Base-by-base conservation (phyloP, 2,329 filamentous ascomycete species). In the Clonostachys rosea region DNA sequence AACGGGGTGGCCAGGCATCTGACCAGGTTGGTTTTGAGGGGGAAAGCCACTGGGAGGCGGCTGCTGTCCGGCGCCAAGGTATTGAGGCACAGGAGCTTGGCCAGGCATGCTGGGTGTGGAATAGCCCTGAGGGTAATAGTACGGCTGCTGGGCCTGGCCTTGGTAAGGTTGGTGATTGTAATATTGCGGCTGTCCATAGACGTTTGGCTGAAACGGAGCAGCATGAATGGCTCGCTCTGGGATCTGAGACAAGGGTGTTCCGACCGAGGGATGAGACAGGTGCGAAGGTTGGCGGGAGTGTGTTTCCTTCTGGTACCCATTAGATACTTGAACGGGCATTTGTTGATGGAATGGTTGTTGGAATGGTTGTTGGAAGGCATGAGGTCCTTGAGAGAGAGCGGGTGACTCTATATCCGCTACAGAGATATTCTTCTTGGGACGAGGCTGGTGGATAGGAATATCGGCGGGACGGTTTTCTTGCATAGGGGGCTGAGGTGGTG, bases 291-390 rank as follows among this genome's bases (percentile, higher is more conserved):
- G 81, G 24, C 86, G 83, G 17, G 74, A 71, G 59, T 91, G 87
- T 20, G 78, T 66, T 49, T 87, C 70, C 39, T 83, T 75, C 6
- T 72, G 67, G 43, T 79, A 76, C 20, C 72, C 70, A 50, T 79
- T 81, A 37, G 71, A 65, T 40, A 90, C 79, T 55, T 91, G 86
- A 5, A 85, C 68, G 3, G 91, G 92, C n/a, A 96, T 84, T 66
- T 96, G 91, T 58, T 96, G 91, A 56, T 96, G 91, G 74, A 97
- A 96, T 0, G 91, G 89, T 61, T 91, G 89, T 57, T 96, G 91
- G 74, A 97, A 96, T 0, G 91, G 89, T 61, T 91, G 89, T 57
- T 92, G 86, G 58, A 95, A 96, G 1, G 90, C 88, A 58, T 89
- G 89, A 39, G 67, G 83, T 70, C 55, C 75, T 57, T 73, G 73